Evolutionary conservation across 345 rosid species (phyloP).

Genomic region (Mangifera indica): DNA sequence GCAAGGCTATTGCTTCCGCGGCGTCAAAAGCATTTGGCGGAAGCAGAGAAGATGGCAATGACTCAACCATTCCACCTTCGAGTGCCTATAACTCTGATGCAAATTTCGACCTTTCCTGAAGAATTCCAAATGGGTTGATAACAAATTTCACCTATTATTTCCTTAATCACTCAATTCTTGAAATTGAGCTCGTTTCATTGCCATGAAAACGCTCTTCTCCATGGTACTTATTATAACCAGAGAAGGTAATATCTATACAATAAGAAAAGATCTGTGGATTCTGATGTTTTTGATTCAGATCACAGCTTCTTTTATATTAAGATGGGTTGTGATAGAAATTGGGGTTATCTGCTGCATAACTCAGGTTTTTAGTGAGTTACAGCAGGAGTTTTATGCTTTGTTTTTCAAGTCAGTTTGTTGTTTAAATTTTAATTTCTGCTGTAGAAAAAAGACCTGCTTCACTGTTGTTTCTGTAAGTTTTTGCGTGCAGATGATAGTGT

Average conservation of each 20-base stretch:
- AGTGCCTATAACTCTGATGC: constrained; percentile 15
- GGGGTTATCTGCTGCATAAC: not conserved
- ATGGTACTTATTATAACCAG: not conserved
- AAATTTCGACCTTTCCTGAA: not conserved
- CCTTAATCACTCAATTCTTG: not conserved
- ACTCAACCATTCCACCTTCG: not conserved
- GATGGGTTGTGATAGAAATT: not conserved
- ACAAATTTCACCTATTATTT: not conserved
- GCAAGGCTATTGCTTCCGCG: constrained; percentile 2
- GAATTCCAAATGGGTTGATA: not conserved
- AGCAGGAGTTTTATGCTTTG: not conserved
- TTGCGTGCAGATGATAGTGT: not conserved
- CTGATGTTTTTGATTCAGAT: constrained; percentile 15
- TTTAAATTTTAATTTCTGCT: not conserved
- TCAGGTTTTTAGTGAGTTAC: constrained; percentile 8
- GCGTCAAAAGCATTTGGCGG: constrained; percentile 18
- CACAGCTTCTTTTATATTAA: not conserved
- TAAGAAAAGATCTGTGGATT: not conserved
- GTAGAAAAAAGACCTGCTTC: not conserved
- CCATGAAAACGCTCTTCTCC: not conserved
- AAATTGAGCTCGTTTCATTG: constrained; percentile 8
- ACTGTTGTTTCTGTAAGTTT: constrained; percentile 10
- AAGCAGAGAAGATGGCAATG: not conserved
- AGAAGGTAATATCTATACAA: not conserved
- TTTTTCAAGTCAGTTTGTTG: not conserved